Evolutionary conservation across 345 rosid genomes (phyloP).

Genomic region (Eucalyptus urophylla): DNA sequence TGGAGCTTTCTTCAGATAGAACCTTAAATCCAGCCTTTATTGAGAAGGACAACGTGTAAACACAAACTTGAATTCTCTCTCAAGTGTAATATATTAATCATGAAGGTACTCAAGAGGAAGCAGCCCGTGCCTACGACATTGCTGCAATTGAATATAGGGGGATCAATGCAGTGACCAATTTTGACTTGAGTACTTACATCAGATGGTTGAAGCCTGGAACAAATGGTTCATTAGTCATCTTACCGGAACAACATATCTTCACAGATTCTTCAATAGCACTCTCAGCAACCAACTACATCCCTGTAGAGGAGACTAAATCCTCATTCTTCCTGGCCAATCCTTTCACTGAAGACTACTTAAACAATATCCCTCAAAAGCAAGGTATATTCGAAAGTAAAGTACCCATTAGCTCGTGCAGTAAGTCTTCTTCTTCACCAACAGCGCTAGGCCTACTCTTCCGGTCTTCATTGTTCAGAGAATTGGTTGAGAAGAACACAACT

Average conservation of each 20-base stretch:
- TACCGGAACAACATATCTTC: conserved; percentile 1
- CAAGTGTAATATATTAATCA: background rate
- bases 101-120: conserved; percentile 47
- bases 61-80: background rate
- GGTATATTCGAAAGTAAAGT: conserved; percentile 1
- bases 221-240: background rate
- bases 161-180: conserved; percentile 38
- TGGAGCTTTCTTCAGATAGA: background rate
- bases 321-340: background rate
- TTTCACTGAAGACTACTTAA: conserved; percentile 1
- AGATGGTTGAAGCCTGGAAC: conserved; percentile 39
- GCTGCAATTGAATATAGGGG: conserved; percentile 46
- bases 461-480: conserved; percentile 41
- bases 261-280: background rate
- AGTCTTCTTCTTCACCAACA: conserved; percentile 21
- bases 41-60: background rate
- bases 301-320: conserved; percentile 18
- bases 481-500: conserved; percentile 37
- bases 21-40: background rate
- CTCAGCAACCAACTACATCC: background rate
- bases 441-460: conserved; percentile 48
- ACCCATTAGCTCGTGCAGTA: conserved; percentile 1
- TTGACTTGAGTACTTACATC: conserved; percentile 36
- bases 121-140: conserved; percentile 39
- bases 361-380: conserved; percentile 1